These are phyloP conservation scores for Dothistroma pini DNA, from an alignment of 2,329 filamentous ascomycete genomes.

Conservation along the genomic window DNA sequence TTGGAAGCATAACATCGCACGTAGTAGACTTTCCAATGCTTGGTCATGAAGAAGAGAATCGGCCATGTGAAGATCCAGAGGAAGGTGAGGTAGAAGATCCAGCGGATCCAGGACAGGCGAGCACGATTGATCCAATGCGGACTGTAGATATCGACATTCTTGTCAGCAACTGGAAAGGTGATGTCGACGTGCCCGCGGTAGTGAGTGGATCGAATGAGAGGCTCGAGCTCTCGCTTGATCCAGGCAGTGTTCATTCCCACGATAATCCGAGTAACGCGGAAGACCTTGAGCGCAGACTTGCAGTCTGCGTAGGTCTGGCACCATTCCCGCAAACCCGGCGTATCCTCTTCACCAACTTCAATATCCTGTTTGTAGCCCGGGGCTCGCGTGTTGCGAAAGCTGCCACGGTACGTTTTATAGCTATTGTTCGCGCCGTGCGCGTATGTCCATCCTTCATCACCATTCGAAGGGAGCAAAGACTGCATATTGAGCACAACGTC, in stretches of 20 bases:
- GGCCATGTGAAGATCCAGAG: conserved; percentile 70
- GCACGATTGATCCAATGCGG: conserved; percentile 60
- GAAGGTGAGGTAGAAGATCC: conserved; percentile 64
- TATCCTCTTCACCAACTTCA: conserved; percentile 41
- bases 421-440: conserved; percentile 52
- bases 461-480: conserved; percentile 15
- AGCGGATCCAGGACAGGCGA: conserved; percentile 63
- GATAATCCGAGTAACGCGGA: conserved; percentile 45
- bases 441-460: conserved; percentile 26
- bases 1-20: conserved; percentile 59
- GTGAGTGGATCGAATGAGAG: conserved; percentile 60
- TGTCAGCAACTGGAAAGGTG: conserved; percentile 57
- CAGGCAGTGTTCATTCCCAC: conserved; percentile 58
- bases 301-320: conserved; percentile 64
- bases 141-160: conserved; percentile 61
- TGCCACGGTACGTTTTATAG: conserved; percentile 63
- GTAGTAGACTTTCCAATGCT: conserved; percentile 63
- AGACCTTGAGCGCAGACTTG: conserved; percentile 53
- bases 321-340: conserved; percentile 56
- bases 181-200: conserved; percentile 63
- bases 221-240: conserved; percentile 52
- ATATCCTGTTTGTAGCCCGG: conserved; percentile 46
- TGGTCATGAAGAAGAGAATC: conserved; percentile 63
- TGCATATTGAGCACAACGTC: conserved; percentile 25
- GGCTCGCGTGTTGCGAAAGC: conserved; percentile 52